These are phyloP conservation scores for Exophiala viscosa DNA, from an alignment of 2,329 filamentous ascomycete genomes.

Conservation along the genomic window DNA sequence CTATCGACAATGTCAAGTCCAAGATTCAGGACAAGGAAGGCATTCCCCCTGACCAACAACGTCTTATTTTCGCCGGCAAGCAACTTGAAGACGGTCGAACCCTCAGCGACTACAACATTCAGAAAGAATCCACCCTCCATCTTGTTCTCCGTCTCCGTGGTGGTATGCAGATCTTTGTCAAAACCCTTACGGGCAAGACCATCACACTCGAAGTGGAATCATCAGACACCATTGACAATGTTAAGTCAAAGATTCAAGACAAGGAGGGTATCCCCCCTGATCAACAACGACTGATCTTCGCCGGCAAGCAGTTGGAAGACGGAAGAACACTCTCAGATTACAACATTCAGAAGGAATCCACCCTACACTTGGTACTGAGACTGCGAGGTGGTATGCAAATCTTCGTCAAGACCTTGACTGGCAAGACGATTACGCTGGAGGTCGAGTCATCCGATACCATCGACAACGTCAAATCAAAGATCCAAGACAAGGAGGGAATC, in stretches of 20 bases:
- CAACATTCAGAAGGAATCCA: constrained; percentile 93
- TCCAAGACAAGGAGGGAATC: constrained; percentile 78
- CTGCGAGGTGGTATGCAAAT: constrained; percentile 82
- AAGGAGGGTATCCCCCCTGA: constrained; percentile 87
- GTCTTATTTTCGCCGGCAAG: constrained; percentile 93
- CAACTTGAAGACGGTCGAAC: constrained; percentile 93
- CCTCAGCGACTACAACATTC: constrained; percentile 89
- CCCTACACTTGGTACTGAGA: constrained; percentile 74
- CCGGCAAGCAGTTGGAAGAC: constrained; percentile 89
- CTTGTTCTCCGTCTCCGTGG: constrained; percentile 82
- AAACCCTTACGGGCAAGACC: constrained; percentile 73
- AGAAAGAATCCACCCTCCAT: constrained; percentile 86
- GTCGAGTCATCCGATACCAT: constrained; percentile 67
- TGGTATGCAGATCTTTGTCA: constrained; percentile 63
- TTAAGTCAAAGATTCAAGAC: constrained; percentile 83
- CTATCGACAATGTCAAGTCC: constrained; percentile 92
- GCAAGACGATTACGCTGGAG: constrained; percentile 67
- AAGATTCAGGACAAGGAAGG: constrained; percentile 99
- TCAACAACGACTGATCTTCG: constrained; percentile 90
- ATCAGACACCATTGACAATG: constrained; percentile 88
- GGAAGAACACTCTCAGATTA: constrained; percentile 88
- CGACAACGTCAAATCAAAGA: constrained; percentile 68
- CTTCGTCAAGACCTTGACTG: constrained; percentile 78
- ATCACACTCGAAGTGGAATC: constrained; percentile 90
- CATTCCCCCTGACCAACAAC: constrained; percentile 93